Evolutionary conservation across 768 basidiomycete genomes (phyloP), one percentile per base, ranked within the genome.

Genomic region (Rhodotorula paludigena): DNA sequence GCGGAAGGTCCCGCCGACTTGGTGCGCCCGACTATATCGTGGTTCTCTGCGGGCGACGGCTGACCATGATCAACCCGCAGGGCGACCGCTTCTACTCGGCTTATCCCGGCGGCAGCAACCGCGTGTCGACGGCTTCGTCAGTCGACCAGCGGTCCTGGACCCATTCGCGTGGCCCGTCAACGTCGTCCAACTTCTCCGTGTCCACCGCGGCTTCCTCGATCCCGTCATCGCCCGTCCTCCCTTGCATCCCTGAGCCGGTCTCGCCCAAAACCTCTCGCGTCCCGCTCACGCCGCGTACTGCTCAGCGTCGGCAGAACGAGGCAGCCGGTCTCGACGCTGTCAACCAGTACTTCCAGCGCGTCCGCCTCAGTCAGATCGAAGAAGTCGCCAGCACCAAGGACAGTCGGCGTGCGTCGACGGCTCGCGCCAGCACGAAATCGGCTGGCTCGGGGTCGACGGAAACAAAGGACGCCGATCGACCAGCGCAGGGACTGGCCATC

Each of bases 131-230:
- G 30, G 39, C 63, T 2, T 72, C 71, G 1, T 71, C 70, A n/a
- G 36, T 33, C 15, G 56, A 60, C n/a, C 6, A 59, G 10, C 30
- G 54, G 25, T 53, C 61, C 14, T 42, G 35, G 21, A 49, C 63
- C 28, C 71, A 72, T 32, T 72, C 71, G 11, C 71, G 71, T 42
- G 71, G 55, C 2, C 55, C 42, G 35, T 72, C 71, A 7, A 53
- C 66, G 6, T 72, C 71, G 2, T 72, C 71, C 10, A 23, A 39
- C 23, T 58, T 32, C 51, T 72, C 71, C 23, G 14, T 45, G 18
- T 63, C 57, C 21, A 64, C 71, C 23, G 52, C 47, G 16, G 60
- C 63, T 14, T 72, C 66, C 3, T 72, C 71, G 18, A 41, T 68
- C 25, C 66, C 66, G 0, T 39, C 63, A 11, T 68, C 71, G 1